Evolutionary conservation across 768 basidiomycete genomes (phyloP).

Genomic region (Galerina marginata): DNA sequence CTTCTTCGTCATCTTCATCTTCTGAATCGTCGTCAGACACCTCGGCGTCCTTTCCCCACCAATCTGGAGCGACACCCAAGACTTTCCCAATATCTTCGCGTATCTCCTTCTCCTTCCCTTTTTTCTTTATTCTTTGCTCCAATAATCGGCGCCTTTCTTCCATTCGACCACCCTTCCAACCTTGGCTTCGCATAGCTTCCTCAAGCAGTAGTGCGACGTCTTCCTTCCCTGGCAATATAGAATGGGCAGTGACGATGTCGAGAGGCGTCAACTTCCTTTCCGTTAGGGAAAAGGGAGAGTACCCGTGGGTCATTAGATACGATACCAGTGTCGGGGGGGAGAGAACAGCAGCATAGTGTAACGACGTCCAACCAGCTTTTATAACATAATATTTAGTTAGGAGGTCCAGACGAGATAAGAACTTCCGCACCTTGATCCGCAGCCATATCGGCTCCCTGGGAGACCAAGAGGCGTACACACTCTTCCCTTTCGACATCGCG

Average conservation of each 20-base stretch:
- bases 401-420: neutral
- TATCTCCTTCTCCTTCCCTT: conserved; percentile 56
- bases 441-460: conserved; percentile 75
- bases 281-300: conserved; percentile 80
- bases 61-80: conserved; percentile 60
- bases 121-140: conserved; percentile 62
- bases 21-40: conserved; percentile 44
- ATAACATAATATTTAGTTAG: conserved; percentile 2
- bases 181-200: conserved; percentile 86
- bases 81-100: conserved; percentile 63
- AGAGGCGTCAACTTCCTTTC: conserved; percentile 82
- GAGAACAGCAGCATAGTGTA: conserved; percentile 89
- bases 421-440: conserved; percentile 64
- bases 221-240: conserved; percentile 78
- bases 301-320: conserved; percentile 91
- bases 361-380: conserved; percentile 91
- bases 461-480: conserved; percentile 78
- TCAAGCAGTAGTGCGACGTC: conserved; percentile 88
- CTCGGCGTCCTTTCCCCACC: conserved; percentile 68
- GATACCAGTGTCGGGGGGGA: conserved; percentile 92
- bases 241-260: conserved; percentile 88
- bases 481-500: conserved; percentile 91
- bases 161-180: conserved; percentile 81
- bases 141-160: conserved; percentile 65
- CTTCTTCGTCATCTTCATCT: conserved; percentile 54